Percentiles rank a stretch among this genome's conserved stretches.
Evolutionary conservation across 2,329 filamentous ascomycete species (phyloP).

Genomic region (Magnaporthiopsis rhizophila): DNA sequence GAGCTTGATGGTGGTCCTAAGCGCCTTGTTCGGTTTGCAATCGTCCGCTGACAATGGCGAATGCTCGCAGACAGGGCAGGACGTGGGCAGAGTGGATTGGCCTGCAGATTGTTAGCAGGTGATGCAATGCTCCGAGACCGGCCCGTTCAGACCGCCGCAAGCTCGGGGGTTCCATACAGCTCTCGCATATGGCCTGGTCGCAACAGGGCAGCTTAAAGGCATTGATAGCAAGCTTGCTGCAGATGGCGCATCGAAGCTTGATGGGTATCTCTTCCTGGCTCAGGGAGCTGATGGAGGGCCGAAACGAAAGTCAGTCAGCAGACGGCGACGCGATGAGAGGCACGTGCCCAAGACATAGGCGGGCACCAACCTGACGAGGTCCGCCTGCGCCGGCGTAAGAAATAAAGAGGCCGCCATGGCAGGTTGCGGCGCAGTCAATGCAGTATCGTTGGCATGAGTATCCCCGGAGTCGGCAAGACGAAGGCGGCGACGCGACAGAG

Average conservation of each 20-base stretch:
- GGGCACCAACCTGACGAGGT: slow-evolving; percentile 47
- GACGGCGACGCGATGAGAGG: neutral
- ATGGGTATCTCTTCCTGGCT: slow-evolving; percentile 83
- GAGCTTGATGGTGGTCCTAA: slow-evolving; percentile 87
- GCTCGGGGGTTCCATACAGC: slow-evolving; percentile 50
- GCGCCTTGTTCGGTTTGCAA: slow-evolving; percentile 79
- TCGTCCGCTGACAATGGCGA: slow-evolving; percentile 77
- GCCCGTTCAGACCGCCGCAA: neutral
- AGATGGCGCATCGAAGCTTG: slow-evolving; percentile 90
- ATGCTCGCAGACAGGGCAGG: slow-evolving; percentile 91
- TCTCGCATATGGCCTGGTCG: slow-evolving; percentile 87
- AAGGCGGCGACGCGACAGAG: neutral
- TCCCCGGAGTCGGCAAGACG: neutral
- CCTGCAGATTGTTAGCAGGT: slow-evolving; percentile 10
- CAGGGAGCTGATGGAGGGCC: slow-evolving; percentile 51
- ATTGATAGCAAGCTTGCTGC: slow-evolving; percentile 83
- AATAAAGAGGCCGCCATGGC: slow-evolving; percentile 11
- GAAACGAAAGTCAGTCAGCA: slow-evolving; percentile 4
- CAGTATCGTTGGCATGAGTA: slow-evolving; percentile 3
- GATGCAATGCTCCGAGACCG: neutral
- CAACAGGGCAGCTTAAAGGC: slow-evolving; percentile 90
- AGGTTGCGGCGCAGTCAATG: slow-evolving; percentile 6
- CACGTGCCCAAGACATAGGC: neutral
- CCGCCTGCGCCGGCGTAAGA: slow-evolving; percentile 44
- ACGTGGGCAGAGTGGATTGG: slow-evolving; percentile 65